Evolutionary conservation across 1,139 yeast species (phyloP).

Genomic region (Lodderomyces elongisporus): DNA sequence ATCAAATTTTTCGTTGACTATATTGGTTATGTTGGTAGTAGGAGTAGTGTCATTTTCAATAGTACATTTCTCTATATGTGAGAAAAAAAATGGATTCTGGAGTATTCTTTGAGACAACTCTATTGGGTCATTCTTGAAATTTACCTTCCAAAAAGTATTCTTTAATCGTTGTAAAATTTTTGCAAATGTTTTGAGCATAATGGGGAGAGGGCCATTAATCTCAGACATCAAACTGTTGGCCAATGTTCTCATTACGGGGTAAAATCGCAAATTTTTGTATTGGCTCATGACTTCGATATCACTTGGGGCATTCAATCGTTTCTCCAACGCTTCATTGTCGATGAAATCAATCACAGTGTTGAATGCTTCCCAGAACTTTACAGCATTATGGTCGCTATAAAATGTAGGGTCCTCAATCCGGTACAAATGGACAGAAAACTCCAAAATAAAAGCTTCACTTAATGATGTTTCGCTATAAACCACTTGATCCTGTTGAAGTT

Average conservation of each 20-base stretch:
- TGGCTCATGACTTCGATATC: slow-evolving; percentile 42
- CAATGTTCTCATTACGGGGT: slow-evolving; percentile 42
- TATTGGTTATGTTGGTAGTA: too few species aligned
- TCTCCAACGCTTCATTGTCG: slow-evolving; percentile 34
- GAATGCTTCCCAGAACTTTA: slow-evolving; percentile 51
- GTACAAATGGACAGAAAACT: slow-evolving; percentile 47
- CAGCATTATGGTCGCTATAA: slow-evolving; percentile 40
- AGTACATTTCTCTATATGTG: slow-evolving; percentile 8
- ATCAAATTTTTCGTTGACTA: neutral
- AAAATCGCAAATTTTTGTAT: slow-evolving; percentile 34
- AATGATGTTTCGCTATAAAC: slow-evolving; percentile 12
- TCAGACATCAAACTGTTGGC: slow-evolving; percentile 48
- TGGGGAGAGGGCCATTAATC: slow-evolving; percentile 51
- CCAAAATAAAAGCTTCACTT: slow-evolving; percentile 44
- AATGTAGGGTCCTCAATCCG: slow-evolving; percentile 48
- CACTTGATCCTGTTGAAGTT: slow-evolving; percentile 5
- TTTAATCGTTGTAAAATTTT: slow-evolving; percentile 37
- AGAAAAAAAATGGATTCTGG: slow-evolving; percentile 32
- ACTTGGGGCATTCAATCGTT: slow-evolving; percentile 37
- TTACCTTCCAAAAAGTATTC: slow-evolving; percentile 44
- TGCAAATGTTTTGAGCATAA: slow-evolving; percentile 44
- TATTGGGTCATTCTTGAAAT: slow-evolving; percentile 47
- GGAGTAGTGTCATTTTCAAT: slow-evolving; percentile 2
- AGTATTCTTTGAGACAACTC: slow-evolving; percentile 53
- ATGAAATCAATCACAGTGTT: slow-evolving; percentile 36